These are phyloP conservation scores for Fusarium miscanthi DNA, from an alignment of 2,329 filamentous ascomycete species.

Conservation along the genomic window DNA sequence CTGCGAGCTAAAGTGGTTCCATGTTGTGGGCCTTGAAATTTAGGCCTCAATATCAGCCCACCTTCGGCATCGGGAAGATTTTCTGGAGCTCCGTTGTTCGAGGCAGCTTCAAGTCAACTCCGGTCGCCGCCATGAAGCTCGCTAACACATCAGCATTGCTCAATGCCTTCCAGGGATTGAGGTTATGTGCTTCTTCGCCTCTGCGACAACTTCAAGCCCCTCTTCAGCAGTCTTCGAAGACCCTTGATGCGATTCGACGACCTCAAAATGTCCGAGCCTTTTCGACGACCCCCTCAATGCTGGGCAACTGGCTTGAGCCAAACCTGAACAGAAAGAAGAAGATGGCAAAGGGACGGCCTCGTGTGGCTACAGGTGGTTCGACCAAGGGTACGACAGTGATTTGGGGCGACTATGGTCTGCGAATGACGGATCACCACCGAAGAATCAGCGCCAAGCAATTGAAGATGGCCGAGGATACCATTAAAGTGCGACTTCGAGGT, in stretches of 20 bases:
- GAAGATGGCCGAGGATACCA: slow-evolving; percentile 92
- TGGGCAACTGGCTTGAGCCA: slow-evolving; percentile 85
- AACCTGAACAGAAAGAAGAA: slow-evolving; percentile 79
- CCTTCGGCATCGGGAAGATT: slow-evolving; percentile 45
- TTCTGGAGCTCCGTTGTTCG: slow-evolving; percentile 48
- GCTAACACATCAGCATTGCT: slow-evolving; percentile 58
- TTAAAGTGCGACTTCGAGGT: slow-evolving; percentile 86
- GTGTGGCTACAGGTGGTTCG: slow-evolving; percentile 90
- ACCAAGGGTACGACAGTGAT: slow-evolving; percentile 93
- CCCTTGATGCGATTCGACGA: slow-evolving; percentile 48
- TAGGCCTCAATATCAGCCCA: background rate
- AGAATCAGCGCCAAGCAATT: slow-evolving; percentile 88
- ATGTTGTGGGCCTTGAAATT: slow-evolving; percentile 20
- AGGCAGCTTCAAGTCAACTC: slow-evolving; percentile 40
- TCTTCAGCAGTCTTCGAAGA: slow-evolving; percentile 45
- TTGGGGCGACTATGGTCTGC: slow-evolving; percentile 95
- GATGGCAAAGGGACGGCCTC: slow-evolving; percentile 90
- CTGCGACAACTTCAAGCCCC: slow-evolving; percentile 53
- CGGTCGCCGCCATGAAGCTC: slow-evolving; percentile 58
- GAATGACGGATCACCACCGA: slow-evolving; percentile 93
- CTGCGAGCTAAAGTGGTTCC: slow-evolving; percentile 48
- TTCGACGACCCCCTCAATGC: slow-evolving; percentile 71
- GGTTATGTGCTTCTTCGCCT: slow-evolving; percentile 55
- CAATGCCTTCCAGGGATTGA: slow-evolving; percentile 63
- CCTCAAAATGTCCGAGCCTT: slow-evolving; percentile 71